These are phyloP conservation scores for Diaporthe amygdali DNA, from an alignment of 2,329 filamentous ascomycete genomes.

Conservation along the genomic window DNA sequence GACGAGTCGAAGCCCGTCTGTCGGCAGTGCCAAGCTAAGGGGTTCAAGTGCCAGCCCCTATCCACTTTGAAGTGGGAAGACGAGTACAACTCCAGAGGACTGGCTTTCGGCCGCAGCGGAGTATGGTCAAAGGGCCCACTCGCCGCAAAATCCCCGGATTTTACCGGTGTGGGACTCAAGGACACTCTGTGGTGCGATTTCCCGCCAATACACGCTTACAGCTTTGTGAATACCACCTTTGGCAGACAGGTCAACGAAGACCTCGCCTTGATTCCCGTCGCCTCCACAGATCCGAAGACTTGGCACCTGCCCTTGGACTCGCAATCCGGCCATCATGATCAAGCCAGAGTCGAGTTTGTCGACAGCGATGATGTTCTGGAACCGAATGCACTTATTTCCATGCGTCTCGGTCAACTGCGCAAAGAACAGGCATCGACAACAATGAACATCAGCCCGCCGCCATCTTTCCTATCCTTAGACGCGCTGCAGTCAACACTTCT, in stretches of 20 bases:
- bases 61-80: slow-evolving; percentile 33
- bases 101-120: slow-evolving; percentile 47
- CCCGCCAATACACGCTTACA: slow-evolving; percentile 23
- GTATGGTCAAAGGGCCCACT: slow-evolving; percentile 40
- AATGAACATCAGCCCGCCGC: not conserved
- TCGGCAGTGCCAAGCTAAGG: slow-evolving; percentile 13
- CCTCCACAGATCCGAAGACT: not conserved
- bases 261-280: not conserved
- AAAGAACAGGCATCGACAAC: not conserved
- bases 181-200: slow-evolving; percentile 18
- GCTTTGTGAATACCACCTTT: slow-evolving; percentile 20
- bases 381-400: not conserved
- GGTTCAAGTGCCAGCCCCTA: slow-evolving; percentile 8
- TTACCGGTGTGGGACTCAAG: not conserved
- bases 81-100: slow-evolving; percentile 44
- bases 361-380: not conserved
- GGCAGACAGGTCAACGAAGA: not conserved
- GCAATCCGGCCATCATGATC: not conserved
- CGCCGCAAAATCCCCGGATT: slow-evolving; percentile 25
- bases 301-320: not conserved
- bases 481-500: slow-evolving; percentile 8
- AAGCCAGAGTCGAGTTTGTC: too few species aligned
- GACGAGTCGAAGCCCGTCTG: slow-evolving; percentile 22
- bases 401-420: too few species aligned
- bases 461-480: not conserved